These are phyloP conservation scores for Areca catechu DNA, from an alignment of 176 grass and related monocot species.

Conservation along the genomic window DNA sequence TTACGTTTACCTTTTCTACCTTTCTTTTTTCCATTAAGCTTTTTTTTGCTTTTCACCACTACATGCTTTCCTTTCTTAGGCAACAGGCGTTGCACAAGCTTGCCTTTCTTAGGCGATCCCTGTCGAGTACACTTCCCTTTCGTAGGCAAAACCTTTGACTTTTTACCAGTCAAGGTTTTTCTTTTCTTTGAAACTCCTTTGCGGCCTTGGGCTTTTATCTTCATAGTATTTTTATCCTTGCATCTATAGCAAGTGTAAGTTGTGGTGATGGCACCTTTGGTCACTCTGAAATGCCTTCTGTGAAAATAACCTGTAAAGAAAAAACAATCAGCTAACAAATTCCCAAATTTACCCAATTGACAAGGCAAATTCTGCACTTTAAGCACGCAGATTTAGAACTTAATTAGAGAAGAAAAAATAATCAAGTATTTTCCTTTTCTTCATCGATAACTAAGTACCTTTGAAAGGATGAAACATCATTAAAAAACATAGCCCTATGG, in stretches of 20 bases:
- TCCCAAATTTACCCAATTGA: too few relatives aligned
- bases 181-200: slow-evolving; percentile 20
- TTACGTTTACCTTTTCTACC: slow-evolving; percentile 30
- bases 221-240: slow-evolving; percentile 39
- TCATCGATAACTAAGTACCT: too few relatives aligned
- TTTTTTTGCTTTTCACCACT: slow-evolving; percentile 43
- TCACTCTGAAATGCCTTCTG: slow-evolving; percentile 82
- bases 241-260: slow-evolving; percentile 81
- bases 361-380: too few relatives aligned
- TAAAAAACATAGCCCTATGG: too few relatives aligned
- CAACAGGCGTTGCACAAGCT: slow-evolving; percentile 8
- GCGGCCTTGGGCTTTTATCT: slow-evolving; percentile 35
- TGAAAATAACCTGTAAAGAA: slow-evolving; percentile 79
- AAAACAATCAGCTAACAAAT: slow-evolving; percentile 23
- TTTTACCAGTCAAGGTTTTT: slow-evolving; percentile 5
- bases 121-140: slow-evolving; percentile 26
- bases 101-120: slow-evolving; percentile 32
- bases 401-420: too few relatives aligned
- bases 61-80: slow-evolving; percentile 40
- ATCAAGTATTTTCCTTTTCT: too few relatives aligned
- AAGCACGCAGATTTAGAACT: too few relatives aligned
- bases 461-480: too few relatives aligned
- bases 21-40: slow-evolving; percentile 31
- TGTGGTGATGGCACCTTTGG: slow-evolving; percentile 39
- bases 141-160: slow-evolving; percentile 23